Evolutionary conservation across 768 basidiomycete species (phyloP).

Genomic region (Agaricus blazei): DNA sequence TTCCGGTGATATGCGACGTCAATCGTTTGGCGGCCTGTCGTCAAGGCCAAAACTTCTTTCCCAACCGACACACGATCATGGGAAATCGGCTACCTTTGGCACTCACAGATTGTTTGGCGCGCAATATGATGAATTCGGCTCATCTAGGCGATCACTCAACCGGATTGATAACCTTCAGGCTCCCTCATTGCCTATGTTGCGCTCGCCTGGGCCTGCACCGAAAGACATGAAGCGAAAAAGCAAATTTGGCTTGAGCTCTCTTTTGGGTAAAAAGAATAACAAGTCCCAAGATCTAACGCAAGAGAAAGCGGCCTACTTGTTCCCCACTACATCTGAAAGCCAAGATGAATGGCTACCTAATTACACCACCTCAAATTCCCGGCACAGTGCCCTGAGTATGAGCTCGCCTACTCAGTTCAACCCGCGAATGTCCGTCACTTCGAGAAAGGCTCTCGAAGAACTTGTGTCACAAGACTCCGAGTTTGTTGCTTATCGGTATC

Average conservation of each 20-base stretch:
- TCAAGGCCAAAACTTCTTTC: slow-evolving; percentile 48
- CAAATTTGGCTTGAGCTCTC: slow-evolving; percentile 61
- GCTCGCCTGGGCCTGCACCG: slow-evolving; percentile 26
- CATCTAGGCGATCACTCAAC: slow-evolving; percentile 55
- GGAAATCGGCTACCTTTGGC: slow-evolving; percentile 29
- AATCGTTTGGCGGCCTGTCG: slow-evolving; percentile 70
- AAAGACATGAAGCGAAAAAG: slow-evolving; percentile 59
- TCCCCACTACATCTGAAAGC: slow-evolving; percentile 6
- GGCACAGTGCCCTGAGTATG: slow-evolving; percentile 43
- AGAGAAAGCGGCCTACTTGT: slow-evolving; percentile 8
- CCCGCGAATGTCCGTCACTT: slow-evolving; percentile 53
- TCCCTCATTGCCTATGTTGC: slow-evolving; percentile 16
- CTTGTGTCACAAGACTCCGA: slow-evolving; percentile 82
- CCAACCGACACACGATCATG: slow-evolving; percentile 43
- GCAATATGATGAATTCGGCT: slow-evolving; percentile 70
- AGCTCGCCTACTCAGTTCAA: slow-evolving; percentile 29
- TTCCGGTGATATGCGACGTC: slow-evolving; percentile 51
- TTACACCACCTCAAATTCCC: slow-evolving; percentile 45
- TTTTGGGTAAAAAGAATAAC: slow-evolving; percentile 55
- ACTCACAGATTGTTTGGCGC: slow-evolving; percentile 30
- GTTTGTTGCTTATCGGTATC: slow-evolving; percentile 85
- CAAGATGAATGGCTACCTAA: slow-evolving; percentile 7
- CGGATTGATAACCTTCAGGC: slow-evolving; percentile 33
- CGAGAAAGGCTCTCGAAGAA: slow-evolving; percentile 69
- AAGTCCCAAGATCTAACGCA: slow-evolving; percentile 20